Base-by-base conservation (phyloP, 106 monocot species). In the Dendrobium huoshanense region DNA sequence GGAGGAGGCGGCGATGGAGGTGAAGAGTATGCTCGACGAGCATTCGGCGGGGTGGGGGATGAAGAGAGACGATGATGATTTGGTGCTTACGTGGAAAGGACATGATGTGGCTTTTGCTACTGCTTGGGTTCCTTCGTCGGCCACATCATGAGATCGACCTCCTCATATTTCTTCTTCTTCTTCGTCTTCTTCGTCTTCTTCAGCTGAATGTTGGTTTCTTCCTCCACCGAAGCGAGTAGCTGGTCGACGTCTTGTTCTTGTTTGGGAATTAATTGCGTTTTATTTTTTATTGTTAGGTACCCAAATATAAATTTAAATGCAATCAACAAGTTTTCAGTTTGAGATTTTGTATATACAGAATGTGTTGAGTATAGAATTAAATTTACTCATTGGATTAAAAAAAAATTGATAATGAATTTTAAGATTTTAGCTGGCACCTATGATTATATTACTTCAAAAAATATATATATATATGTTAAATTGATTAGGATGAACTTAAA, bases 41-140 rank as follows among this genome's bases (percentile, higher is more conserved):
- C 89, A 92, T 56, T 83, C 89, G 7, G 82, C 85, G 29, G 89
- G 89, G 1, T 92, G 92, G 92, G 92, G 92, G 44, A 84, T 92
- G 87, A 92, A 86, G 87, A 82, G 44, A 59, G 92, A 92, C 49
- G 89, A 92, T 9, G 85, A 87, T 40, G 84, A 85, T 85, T 4
- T 91, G 76, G 85, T 89, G 68, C 83, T 92, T 41, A 92, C 89
- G n/a, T 92, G 92, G 92, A 92, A 89, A 67, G 92, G 92, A 3
- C 92, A 92, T 48, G 84, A 79, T 72, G 81, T 89, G 1, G 89
- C 89, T 41, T 92, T 89, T 55, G 83, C 92, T 0, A 64, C 82
- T 1, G 87, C 89, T 31, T 92, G 92, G 92, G 55, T 73, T 42
- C 87, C 89, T 6, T 49, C 76, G 11, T 27, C 49, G 25, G 47